Evolutionary conservation across 768 basidiomycete genomes (phyloP), one percentile per base, ranked within the genome.

Genomic region (Pleurotus ostreatus): DNA sequence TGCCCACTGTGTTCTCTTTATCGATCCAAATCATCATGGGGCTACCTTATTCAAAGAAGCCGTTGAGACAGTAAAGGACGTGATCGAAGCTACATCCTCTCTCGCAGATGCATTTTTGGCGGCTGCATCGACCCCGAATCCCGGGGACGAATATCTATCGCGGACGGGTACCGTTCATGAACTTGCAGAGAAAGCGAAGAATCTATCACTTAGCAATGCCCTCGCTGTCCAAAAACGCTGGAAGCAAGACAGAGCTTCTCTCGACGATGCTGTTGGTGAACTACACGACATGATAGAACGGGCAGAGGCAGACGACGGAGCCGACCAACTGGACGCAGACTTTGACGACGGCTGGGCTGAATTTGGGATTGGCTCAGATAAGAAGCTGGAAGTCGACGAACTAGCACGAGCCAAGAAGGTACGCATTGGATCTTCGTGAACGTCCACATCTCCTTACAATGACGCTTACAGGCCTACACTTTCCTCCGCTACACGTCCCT

Each of bases 301-400:
- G 23, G 71, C 63, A 2, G 64, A 62, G 20, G 57, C 65, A 9
- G 67, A 64, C 8, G 61, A 62, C 5, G 60, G 68, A 11, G 66
- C 68, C 11, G 68, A 71, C 4, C 72, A 72, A 12, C 67, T 70
- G 44, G 71, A 73, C 2, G 11, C 30, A 34, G 65, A 61, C n/a
- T 63, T 68, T 49, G 75, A 78, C 55, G 81, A 83, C 63, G 86
- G 84, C 3, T 87, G 85, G 86, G 80, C 80, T 55, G 87, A 88
- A 61, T 70, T 89, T 9, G 84, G 78, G 0, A 61, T 85, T 12
- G 74, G 69, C n/a, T 15, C 46, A 8, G 67, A 79, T 4, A 68
- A 72, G 56, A 75, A 69, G 41, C 69, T 88, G 68, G 71, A 74
- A 37, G 59, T 65, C 1, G 66, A 65, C 26, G 89, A 91, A 63